Evolutionary conservation across 306 rosid species (phyloP).

Genomic region (Comarum palustre): DNA sequence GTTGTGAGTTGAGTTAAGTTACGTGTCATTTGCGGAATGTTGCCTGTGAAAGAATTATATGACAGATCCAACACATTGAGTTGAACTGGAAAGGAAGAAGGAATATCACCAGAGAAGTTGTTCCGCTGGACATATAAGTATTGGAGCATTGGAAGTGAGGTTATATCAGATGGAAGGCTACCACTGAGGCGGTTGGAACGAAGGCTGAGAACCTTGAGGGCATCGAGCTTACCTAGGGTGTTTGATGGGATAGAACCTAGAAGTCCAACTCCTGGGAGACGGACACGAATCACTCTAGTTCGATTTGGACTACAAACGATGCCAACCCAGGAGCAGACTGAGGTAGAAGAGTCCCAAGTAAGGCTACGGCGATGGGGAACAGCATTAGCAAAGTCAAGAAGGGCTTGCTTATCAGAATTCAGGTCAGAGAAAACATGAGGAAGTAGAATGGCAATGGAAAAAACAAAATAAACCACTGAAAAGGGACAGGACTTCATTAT

Average conservation of each 20-base stretch:
- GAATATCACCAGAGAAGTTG: slow-evolving; percentile 79
- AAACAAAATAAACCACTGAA: slow-evolving; percentile 40
- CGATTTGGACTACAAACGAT: slow-evolving; percentile 43
- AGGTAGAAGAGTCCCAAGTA: slow-evolving; percentile 45
- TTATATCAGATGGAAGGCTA: slow-evolving; percentile 59
- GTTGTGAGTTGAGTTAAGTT: slow-evolving; percentile 65
- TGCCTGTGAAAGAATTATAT: slow-evolving; percentile 68
- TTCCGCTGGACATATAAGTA: slow-evolving; percentile 72
- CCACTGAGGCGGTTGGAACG: slow-evolving; percentile 79
- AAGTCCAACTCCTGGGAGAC: slow-evolving; percentile 85
- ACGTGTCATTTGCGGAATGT: slow-evolving; percentile 49
- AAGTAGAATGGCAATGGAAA: slow-evolving; percentile 38
- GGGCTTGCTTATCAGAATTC: slow-evolving; percentile 67
- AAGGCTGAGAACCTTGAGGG: slow-evolving; percentile 67
- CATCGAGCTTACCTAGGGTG: slow-evolving; percentile 77
- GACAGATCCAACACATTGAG: slow-evolving; percentile 77
- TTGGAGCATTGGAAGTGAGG: slow-evolving; percentile 76
- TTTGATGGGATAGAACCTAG: slow-evolving; percentile 64
- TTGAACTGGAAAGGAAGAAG: slow-evolving; percentile 53
- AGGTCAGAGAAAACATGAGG: slow-evolving; percentile 56
- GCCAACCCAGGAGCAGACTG: slow-evolving; percentile 71
- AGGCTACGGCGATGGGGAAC: slow-evolving; percentile 67
- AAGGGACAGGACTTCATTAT: slow-evolving; percentile 50
- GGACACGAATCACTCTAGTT: slow-evolving; percentile 50
- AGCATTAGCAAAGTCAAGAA: slow-evolving; percentile 57